Percentiles rank a stretch among this genome's conserved stretches.
These are phyloP conservation scores for Aspergillus sclerotiicarbonarius DNA, from an alignment of 495 filamentous ascomycete genomes.

Conservation along the genomic window DNA sequence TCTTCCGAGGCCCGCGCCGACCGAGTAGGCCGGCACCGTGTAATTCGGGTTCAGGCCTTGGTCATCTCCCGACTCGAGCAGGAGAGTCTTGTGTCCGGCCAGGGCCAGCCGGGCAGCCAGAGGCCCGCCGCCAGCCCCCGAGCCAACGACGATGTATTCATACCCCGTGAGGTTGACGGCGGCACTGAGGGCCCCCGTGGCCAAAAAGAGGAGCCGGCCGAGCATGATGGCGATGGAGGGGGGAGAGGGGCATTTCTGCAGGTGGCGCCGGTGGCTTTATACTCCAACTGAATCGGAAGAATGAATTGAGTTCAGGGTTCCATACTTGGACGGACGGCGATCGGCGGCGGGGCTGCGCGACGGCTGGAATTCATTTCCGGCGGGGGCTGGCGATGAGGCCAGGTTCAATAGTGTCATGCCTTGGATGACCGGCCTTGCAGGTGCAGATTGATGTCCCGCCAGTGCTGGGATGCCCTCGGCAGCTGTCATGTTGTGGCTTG, in stretches of 20 bases:
- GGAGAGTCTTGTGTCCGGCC: conserved; percentile 56
- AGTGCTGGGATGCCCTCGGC: too few species aligned
- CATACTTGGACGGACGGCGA: too few species aligned
- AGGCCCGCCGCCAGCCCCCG: conserved; percentile 63
- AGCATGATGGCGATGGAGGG: neutral
- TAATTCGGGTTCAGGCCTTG: conserved; percentile 42
- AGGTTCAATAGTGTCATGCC: too few species aligned
- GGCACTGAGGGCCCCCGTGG: conserved; percentile 16
- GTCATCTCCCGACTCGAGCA: conserved; percentile 66
- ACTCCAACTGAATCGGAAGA: neutral
- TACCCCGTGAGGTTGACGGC: conserved; percentile 41
- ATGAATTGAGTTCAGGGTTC: too few species aligned
- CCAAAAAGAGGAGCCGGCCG: neutral
- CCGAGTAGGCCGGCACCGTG: conserved; percentile 41
- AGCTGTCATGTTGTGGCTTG: too few species aligned
- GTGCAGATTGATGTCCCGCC: too few species aligned
- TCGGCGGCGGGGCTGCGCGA: too few species aligned
- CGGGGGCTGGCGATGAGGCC: too few species aligned
- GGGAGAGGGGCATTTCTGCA: neutral
- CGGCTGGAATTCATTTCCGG: too few species aligned
- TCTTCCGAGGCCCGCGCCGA: conserved; percentile 39
- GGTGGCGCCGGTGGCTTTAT: neutral
- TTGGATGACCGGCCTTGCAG: too few species aligned
- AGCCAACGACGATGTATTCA: conserved; percentile 67
- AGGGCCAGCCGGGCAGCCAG: conserved; percentile 60